phyloP scores from a whole-genome alignment of 306 rosid genomes.

The Abrus pulchellus region DNA sequence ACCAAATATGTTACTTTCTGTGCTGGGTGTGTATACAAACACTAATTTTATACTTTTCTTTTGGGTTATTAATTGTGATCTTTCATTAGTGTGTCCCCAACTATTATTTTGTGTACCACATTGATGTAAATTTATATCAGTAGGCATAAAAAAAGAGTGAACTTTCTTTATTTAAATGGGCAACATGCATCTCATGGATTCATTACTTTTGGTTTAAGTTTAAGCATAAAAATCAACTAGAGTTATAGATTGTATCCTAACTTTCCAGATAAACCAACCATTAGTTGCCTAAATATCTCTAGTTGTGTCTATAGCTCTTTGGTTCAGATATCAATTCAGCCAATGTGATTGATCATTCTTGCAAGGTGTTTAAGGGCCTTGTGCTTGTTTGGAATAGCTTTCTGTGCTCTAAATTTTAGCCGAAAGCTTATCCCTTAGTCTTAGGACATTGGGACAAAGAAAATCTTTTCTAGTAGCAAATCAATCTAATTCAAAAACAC shows the following conservation, averaged over 20 bases:
- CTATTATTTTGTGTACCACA: background rate
- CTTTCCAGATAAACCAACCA: conserved; percentile 5
- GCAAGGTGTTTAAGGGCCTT: conserved; percentile 10
- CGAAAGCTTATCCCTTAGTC: background rate
- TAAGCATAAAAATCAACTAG: background rate
- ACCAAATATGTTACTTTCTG: background rate
- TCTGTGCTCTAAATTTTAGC: background rate
- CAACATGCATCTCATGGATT: conserved; percentile 23
- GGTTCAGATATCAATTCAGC: background rate
- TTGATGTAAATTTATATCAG: background rate
- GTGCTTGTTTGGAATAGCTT: background rate
- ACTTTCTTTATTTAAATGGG: conserved; percentile 30
- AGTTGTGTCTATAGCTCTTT: conserved; percentile 19
- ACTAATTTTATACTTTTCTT: conserved; percentile 13
- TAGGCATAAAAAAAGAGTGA: background rate
- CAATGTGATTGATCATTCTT: background rate
- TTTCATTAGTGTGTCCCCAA: conserved; percentile 15
- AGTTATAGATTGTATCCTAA: background rate
- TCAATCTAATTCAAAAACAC: conserved; percentile 6
- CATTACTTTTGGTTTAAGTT: conserved; percentile 16
- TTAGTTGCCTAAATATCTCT: background rate
- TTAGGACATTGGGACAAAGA: background rate
- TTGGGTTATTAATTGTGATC: conserved; percentile 10
- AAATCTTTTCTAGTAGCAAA: background rate
- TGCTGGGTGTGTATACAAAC: conserved; percentile 28